Evolutionary conservation across 2,329 filamentous ascomycete species (phyloP), one percentile per base, ranked within the genome.

Genomic region (Graphilbum sp.): DNA sequence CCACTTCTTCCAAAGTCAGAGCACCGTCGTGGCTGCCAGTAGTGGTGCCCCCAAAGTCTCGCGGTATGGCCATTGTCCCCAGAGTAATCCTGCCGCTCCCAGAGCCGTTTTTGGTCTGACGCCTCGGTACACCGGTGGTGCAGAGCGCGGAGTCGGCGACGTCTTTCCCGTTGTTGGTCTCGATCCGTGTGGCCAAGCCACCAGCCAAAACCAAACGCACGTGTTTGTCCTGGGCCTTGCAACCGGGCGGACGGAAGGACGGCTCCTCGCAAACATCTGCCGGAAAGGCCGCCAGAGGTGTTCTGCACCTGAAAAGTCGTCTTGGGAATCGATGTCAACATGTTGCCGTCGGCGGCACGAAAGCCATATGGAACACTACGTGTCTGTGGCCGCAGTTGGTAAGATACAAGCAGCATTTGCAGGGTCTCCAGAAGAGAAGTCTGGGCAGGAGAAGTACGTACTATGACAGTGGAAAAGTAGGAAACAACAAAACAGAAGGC

Each of bases 171-270:
- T 30, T 59, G 56, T 17, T 55, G 52, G 16, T 62, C 56, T 13
- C 54, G 50, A 43, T 66, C 59, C 21, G 59, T 45, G 33, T 58
- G 58, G 23, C 55, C 58, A 8, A 61, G 57, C 62, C 66, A 70
- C 16, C 59, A 46, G 37, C 58, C 62, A 41, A 72, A 62, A 42
- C 66, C 63, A 43, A 71, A 68, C 27, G 49, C 49, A 27, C 71
- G 63, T 25, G 47, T 53, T 43, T 68, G 66, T 43, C 58, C 53
- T 16, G 46, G 50, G 35, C 52, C 52, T 25, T 47, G 46, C 16
- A 47, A 34, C 13, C 50, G 45, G 8, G 47, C 34, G 25, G 50
- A 47, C 20, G 21, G 11, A 24, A 46, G 33, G 21, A 35, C 37
- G 6, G 40, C 34, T 9, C 35, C 31, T 9, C 16, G 38, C 21